Evolutionary conservation across 2,329 filamentous ascomycete genomes (phyloP), one percentile per base, ranked within the genome.

Genomic region (Beauveria medogensis): DNA sequence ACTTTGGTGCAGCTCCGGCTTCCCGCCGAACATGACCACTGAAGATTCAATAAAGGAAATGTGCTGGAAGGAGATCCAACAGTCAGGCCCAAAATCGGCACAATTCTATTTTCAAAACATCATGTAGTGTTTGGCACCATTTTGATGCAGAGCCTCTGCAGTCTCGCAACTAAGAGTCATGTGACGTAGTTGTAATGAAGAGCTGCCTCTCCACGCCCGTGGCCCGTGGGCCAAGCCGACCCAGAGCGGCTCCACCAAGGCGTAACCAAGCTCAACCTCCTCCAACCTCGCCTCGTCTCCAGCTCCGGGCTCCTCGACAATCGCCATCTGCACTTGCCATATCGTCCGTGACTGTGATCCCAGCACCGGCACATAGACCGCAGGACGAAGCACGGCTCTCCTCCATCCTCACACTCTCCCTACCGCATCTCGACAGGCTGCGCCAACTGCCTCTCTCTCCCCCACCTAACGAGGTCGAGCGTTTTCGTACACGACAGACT

Each of bases 181-280:
- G 73, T 74, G 73, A 75, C 72, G 72, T 74, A 71, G 72, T 70
- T 63, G 50, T 55, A 61, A 54, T 37, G 59, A 55, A 55, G 59
- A 52, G 52, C 14, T 46, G 61, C 62, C 61, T 61, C 50, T 55
- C 37, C 41, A 16, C 18, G 48, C 48, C 44, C 55, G 48, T 37
- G 34, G 34, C 24, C 48, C 65, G 67, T 70, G 68, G 65, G 65
- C 64, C 64, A 61, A 63, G 66, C 62, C 65, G 67, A 64, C 65
- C 67, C 66, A 67, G 58, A 40, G 47, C 53, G 67, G 68, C 71
- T 71, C 73, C 73, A 74, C 73, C 66, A 64, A 67, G 66, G 44
- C 66, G 71, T 69, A 72, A 69, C 69, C 71, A 73, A 73, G 73
- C 73, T 75, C 69, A 70, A 72, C 70, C 70, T 72, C 72, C 71